Evolutionary conservation across 2,329 filamentous ascomycete genomes (phyloP).

Genomic region (Epicoccum nigrum): DNA sequence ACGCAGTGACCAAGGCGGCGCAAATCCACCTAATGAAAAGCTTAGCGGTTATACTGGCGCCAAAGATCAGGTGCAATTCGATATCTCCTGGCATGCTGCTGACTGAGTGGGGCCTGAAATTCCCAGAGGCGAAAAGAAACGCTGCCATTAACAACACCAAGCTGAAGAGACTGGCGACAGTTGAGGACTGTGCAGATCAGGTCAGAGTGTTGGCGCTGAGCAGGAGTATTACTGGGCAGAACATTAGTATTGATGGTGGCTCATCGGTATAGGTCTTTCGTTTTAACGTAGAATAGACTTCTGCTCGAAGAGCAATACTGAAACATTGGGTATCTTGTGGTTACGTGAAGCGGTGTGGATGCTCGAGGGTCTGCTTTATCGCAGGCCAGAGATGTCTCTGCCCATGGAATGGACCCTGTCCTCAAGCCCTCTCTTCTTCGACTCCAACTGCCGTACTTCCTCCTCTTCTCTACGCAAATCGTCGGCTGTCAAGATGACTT

Average conservation of each 20-base stretch:
- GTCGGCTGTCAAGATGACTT: conserved; percentile 66
- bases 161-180: conserved; percentile 59
- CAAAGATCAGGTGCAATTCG: conserved; percentile 68
- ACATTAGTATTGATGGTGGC: conserved; percentile 47
- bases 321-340: conserved; percentile 10
- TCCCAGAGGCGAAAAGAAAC: conserved; percentile 53
- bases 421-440: conserved; percentile 66
- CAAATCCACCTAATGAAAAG: conserved; percentile 71
- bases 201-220: conserved; percentile 44
- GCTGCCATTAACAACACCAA: conserved; percentile 52
- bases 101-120: conserved; percentile 61
- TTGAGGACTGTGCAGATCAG: conserved; percentile 54
- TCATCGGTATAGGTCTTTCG: conserved; percentile 30
- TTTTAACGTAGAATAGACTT: background rate
- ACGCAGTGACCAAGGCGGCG: conserved; percentile 79
- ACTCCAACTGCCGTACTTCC: conserved; percentile 68
- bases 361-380: conserved; percentile 24
- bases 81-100: conserved; percentile 68
- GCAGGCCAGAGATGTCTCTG: conserved; percentile 67
- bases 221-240: conserved; percentile 47
- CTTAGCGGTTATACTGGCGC: conserved; percentile 66
- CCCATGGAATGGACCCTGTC: conserved; percentile 71
- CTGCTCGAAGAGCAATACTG: background rate
- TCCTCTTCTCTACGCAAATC: conserved; percentile 73
- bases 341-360: conserved; percentile 48